Evolutionary conservation across 345 rosid genomes (phyloP).

Genomic region (Citrus unshiu): DNA sequence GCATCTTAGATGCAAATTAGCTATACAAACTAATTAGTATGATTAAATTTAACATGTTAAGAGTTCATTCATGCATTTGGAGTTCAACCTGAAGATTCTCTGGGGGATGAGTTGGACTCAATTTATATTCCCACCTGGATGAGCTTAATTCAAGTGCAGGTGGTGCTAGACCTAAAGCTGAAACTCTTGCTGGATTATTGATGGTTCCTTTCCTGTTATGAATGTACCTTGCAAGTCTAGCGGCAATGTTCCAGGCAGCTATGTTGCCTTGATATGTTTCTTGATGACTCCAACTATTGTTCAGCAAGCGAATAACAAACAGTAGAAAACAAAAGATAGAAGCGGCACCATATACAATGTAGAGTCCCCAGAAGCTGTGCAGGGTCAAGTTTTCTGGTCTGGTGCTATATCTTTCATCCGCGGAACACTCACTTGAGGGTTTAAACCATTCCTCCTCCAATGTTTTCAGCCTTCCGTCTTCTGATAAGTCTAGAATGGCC

Average conservation of each 20-base stretch:
- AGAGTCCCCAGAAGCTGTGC: slow-evolving; percentile 47
- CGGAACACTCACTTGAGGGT: slow-evolving; percentile 16
- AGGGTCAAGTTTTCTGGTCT: slow-evolving; percentile 29
- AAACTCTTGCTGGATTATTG: neutral
- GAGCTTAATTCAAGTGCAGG: neutral
- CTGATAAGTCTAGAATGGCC: slow-evolving; percentile 39
- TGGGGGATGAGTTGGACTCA: neutral
- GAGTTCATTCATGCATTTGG: neutral
- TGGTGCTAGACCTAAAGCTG: neutral
- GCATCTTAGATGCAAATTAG: too few species aligned
- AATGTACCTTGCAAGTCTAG: slow-evolving; percentile 1
- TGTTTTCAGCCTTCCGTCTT: slow-evolving; percentile 26
- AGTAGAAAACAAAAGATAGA: slow-evolving; percentile 38
- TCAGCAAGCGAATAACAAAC: slow-evolving; percentile 5
- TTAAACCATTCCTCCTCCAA: slow-evolving; percentile 36
- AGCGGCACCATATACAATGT: slow-evolving; percentile 24
- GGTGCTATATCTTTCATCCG: slow-evolving; percentile 1
- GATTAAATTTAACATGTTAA: too few species aligned
- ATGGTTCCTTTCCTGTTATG: neutral
- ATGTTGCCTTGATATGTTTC: neutral
- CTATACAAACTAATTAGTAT: too few species aligned
- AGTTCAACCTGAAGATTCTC: neutral
- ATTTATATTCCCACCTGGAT: neutral
- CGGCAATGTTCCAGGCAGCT: slow-evolving; percentile 10
- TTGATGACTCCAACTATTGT: neutral